These are phyloP conservation scores for Trichopus zeylanicus DNA, from an alignment of 116 monocot species.

Conservation along the genomic window DNA sequence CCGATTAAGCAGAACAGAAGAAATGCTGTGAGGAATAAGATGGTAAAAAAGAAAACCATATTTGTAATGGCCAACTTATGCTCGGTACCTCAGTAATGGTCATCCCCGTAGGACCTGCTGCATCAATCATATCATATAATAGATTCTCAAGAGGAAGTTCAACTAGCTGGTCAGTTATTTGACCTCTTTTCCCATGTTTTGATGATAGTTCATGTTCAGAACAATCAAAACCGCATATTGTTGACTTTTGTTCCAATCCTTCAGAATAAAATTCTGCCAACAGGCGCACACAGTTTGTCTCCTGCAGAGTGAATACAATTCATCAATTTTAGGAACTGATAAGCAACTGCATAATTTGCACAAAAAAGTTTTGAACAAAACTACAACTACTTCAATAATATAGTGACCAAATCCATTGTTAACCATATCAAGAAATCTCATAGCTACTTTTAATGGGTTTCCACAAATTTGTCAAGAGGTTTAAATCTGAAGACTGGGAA, in stretches of 20 bases:
- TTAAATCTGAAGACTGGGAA: no score
- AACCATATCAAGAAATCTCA: no score
- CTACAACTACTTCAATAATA: no score
- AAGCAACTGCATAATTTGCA: neutral
- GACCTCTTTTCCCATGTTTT: conserved; percentile 51
- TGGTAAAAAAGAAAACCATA: no score
- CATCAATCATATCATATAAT: conserved; percentile 88
- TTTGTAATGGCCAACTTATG: no score
- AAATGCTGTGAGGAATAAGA: no score
- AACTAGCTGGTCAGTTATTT: conserved; percentile 70
- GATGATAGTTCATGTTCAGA: conserved; percentile 15
- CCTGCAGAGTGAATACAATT: conserved; percentile 26
- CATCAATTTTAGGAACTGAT: neutral
- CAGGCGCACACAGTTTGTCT: conserved; percentile 47
- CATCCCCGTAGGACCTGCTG: conserved; percentile 76
- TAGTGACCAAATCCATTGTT: no score
- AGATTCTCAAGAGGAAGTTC: conserved; percentile 77
- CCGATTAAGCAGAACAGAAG: no score
- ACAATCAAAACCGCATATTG: conserved; percentile 24
- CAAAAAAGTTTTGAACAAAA: no score
- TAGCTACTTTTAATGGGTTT: no score
- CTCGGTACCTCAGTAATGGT: conserved; percentile 81
- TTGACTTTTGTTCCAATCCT: conserved; percentile 55
- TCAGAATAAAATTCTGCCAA: conserved; percentile 64
- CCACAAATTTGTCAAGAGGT: no score